Conservation (phyloP, 768 basidiomycete genomes). For the Sporobolomyces phaffii region DNA sequence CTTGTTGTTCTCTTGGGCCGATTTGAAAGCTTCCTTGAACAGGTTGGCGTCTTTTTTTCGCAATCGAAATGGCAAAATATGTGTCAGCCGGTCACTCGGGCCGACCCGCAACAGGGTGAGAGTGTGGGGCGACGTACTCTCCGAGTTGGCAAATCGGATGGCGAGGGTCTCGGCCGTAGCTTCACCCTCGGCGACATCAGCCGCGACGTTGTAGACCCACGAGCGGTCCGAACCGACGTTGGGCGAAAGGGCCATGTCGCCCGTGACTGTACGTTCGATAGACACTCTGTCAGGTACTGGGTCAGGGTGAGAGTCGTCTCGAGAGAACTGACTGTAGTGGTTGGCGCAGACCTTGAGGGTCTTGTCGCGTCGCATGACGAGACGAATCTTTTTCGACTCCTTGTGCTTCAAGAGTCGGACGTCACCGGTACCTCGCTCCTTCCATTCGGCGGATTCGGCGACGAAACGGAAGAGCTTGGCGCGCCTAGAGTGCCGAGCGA, state of each 20-base stretch:
- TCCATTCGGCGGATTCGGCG: conserved; percentile 74
- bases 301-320: not conserved
- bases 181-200: conserved; percentile 86
- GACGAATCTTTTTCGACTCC: conserved; percentile 79
- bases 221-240: conserved; percentile 98
- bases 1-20: conserved; percentile 67
- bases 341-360: conserved; percentile 99
- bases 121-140: conserved; percentile 72
- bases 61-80: too few relatives aligned
- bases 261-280: conserved; percentile 55
- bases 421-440: conserved; percentile 87
- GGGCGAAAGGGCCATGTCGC: conserved; percentile 89
- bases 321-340: conserved; percentile 68
- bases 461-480: conserved; percentile 97
- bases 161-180: conserved; percentile 91
- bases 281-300: too few relatives aligned
- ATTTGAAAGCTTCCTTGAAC: conserved; percentile 86
- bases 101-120: too few relatives aligned
- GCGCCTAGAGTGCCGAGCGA: conserved; percentile 57
- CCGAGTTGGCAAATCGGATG: conserved; percentile 93
- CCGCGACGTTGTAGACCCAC: conserved; percentile 82
- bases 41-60: conserved; percentile 77
- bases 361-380: conserved; percentile 99
- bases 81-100: too few relatives aligned
- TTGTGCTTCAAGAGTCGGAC: conserved; percentile 86